Conservation (phyloP, 164 flowering plant genomes). For the Vitis rupestris region DNA sequence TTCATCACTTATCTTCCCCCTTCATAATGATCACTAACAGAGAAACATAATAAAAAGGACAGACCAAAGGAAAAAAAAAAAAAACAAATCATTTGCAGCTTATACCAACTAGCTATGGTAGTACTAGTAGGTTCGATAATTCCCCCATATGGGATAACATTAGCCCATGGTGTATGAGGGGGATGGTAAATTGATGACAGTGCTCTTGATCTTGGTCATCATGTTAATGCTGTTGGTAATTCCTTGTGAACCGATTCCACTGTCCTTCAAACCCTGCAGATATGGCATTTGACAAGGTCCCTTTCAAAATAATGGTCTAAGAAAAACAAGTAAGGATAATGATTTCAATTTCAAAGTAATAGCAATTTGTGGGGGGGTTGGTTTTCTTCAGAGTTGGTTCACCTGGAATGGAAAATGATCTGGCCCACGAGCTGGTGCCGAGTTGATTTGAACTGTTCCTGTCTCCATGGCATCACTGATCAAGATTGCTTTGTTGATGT, state of each 20-base stretch:
- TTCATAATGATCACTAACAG: neutral
- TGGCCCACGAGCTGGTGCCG: conserved; percentile 99
- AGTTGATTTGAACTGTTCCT: conserved; percentile 95
- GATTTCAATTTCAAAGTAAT: neutral
- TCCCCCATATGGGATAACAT: neutral
- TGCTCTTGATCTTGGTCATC: conserved; percentile 95
- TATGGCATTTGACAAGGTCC: neutral
- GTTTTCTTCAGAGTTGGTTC: conserved; percentile 6
- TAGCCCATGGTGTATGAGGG: conserved; percentile 94
- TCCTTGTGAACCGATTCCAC: conserved; percentile 98
- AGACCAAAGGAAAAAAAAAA: neutral
- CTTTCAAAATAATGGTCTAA: neutral
- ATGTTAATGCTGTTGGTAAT: conserved; percentile 91
- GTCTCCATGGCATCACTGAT: conserved; percentile 98
- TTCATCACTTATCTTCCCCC: neutral
- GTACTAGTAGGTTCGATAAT: neutral
- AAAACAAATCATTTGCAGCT: neutral
- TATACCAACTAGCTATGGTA: neutral
- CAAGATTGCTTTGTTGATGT: conserved; percentile 94
- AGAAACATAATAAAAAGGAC: neutral
- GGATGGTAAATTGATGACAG: conserved; percentile 89
- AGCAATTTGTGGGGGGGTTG: too few species aligned
- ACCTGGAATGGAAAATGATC: conserved; percentile 99
- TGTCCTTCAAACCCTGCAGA: conserved; percentile 87
- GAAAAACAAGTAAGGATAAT: neutral